phyloP scores from a whole-genome alignment of 768 basidiomycete species.

The Sporobolomyces pararoseus region DNA sequence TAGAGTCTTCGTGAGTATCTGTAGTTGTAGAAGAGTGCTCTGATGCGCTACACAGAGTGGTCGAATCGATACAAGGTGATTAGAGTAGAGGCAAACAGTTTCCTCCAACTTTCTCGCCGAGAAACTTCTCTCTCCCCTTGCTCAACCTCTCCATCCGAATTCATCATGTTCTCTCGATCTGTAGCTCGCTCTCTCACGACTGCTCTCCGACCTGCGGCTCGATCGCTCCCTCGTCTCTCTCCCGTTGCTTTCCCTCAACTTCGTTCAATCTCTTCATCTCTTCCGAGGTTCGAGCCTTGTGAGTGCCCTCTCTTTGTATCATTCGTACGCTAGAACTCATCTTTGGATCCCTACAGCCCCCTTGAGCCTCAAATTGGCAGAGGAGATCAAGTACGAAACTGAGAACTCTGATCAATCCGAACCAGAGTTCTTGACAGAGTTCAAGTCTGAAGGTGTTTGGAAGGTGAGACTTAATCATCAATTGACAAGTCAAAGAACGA shows the following conservation, averaged over 20 bases:
- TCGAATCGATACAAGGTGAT: too few species aligned
- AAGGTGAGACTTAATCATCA: slow-evolving; percentile 54
- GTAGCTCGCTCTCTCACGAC: not conserved
- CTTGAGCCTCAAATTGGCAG: slow-evolving; percentile 67
- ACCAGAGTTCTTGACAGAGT: slow-evolving; percentile 74
- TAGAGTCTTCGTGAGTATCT: too few species aligned
- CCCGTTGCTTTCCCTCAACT: not conserved
- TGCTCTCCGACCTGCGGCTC: slow-evolving; percentile 11
- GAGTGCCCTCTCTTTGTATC: not conserved
- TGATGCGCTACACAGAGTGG: too few species aligned
- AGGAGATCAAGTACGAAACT: slow-evolving; percentile 82
- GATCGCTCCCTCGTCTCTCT: not conserved
- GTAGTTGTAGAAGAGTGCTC: too few species aligned
- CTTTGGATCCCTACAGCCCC: too few species aligned
- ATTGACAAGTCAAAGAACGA: not conserved
- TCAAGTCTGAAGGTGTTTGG: slow-evolving; percentile 74
- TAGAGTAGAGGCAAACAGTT: too few species aligned
- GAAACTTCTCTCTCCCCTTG: too few species aligned
- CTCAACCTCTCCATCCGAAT: too few species aligned
- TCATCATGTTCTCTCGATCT: slow-evolving; percentile 13
- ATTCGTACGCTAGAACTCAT: too few species aligned
- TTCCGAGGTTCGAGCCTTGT: slow-evolving; percentile 31
- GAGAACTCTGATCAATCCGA: slow-evolving; percentile 55
- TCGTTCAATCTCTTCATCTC: slow-evolving; percentile 16
- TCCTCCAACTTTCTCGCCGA: too few species aligned